phyloP scores from a whole-genome alignment of 2,329 filamentous ascomycete species.

The Ophiocordyceps robertsii region DNA sequence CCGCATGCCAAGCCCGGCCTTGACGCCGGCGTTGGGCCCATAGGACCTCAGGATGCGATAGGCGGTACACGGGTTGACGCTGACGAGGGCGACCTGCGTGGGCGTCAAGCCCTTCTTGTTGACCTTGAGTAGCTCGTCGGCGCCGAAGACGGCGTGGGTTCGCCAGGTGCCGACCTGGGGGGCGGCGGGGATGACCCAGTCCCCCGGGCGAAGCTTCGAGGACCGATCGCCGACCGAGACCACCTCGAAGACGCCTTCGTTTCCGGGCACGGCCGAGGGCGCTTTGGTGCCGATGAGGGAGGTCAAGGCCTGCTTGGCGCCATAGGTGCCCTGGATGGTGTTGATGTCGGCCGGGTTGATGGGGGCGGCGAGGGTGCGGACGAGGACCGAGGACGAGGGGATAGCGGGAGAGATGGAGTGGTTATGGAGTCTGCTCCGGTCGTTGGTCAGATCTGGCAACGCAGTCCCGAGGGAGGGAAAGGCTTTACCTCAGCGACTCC shows the following conservation, averaged over 20 bases:
- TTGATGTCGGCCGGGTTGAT: slow-evolving; percentile 98
- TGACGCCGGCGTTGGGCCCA: slow-evolving; percentile 31
- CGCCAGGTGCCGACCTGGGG: slow-evolving; percentile 89
- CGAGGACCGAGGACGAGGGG: slow-evolving; percentile 50
- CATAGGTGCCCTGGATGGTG: slow-evolving; percentile 94
- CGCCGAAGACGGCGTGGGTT: slow-evolving; percentile 64
- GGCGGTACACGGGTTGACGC: slow-evolving; percentile 86
- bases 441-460: not conserved
- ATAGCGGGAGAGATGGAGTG: slow-evolving; percentile 68
- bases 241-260: slow-evolving; percentile 93
- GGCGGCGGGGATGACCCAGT: slow-evolving; percentile 84
- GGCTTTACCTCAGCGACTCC: slow-evolving; percentile 46
- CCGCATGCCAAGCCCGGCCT: slow-evolving; percentile 30
- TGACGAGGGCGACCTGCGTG: slow-evolving; percentile 74
- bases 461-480: not conserved
- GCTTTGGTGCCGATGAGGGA: slow-evolving; percentile 61
- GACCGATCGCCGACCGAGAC: slow-evolving; percentile 49
- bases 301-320: slow-evolving; percentile 66
- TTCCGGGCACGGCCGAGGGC: slow-evolving; percentile 69
- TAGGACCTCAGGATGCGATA: slow-evolving; percentile 89
- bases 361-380: slow-evolving; percentile 79
- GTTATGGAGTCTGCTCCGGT: slow-evolving; percentile 47
- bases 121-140: slow-evolving; percentile 50
- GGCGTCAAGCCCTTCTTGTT: slow-evolving; percentile 58
- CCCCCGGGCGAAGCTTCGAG: slow-evolving; percentile 49